phyloP scores from a whole-genome alignment of 176 grass and related monocot species.

The Rhynchospora pubera region DNA sequence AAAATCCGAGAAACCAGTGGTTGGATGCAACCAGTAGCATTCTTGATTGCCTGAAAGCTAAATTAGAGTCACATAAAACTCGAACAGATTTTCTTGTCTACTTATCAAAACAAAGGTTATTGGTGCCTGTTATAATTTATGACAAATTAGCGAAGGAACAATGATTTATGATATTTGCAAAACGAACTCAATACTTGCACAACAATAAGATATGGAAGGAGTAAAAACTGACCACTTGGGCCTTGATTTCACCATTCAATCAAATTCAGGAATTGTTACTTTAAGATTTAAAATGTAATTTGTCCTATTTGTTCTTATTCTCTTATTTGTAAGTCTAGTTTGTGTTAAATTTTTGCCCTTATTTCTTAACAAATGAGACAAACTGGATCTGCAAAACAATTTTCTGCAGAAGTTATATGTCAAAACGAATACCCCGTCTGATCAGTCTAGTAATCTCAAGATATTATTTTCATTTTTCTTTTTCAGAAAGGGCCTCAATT shows the following conservation, averaged over 20 bases:
- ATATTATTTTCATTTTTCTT: neutral
- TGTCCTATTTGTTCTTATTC: neutral
- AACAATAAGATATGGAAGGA: neutral
- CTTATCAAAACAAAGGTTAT: neutral
- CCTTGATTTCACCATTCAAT: neutral
- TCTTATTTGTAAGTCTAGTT: neutral
- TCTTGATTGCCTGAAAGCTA: constrained; percentile 92
- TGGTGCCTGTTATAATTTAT: neutral
- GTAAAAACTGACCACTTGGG: neutral
- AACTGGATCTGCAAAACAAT: neutral
- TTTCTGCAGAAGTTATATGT: neutral
- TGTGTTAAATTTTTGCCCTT: neutral
- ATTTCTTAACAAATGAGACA: neutral
- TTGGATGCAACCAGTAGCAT: constrained; percentile 73
- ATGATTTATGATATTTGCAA: neutral
- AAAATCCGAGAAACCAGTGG: constrained; percentile 73
- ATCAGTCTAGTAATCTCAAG: neutral
- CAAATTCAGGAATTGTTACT: neutral
- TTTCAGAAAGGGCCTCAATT: neutral
- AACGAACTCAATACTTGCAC: neutral
- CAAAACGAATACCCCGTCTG: neutral
- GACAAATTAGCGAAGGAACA: neutral
- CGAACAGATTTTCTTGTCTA: neutral
- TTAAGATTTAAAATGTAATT: constrained; percentile 1
- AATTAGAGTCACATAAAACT: constrained; percentile 31